A percentile compares a stretch with the other conserved stretches of the same genome.
Evolutionary conservation across 2,329 filamentous ascomycete genomes (phyloP).

Genomic region (Talaromyces sp.): DNA sequence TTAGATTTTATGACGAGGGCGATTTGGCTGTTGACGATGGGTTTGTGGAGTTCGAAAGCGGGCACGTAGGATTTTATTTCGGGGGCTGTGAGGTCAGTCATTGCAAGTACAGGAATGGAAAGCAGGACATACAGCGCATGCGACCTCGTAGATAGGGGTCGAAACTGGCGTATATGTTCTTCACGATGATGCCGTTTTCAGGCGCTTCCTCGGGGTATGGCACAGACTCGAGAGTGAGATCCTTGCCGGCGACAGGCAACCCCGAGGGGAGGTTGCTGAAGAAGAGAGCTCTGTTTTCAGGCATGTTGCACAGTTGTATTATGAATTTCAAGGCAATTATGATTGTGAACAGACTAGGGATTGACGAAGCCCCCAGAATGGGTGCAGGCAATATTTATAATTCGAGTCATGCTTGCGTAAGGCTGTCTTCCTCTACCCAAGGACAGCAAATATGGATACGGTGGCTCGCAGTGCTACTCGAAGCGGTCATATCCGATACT

Average conservation of each 20-base stretch:
- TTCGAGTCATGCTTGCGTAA: neutral
- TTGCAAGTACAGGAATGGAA: neutral
- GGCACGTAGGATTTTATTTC: conserved; percentile 64
- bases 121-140: conserved; percentile 58
- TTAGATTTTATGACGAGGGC: conserved; percentile 69
- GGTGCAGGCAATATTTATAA: neutral
- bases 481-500: neutral
- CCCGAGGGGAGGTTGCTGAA: conserved; percentile 68
- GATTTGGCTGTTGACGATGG: conserved; percentile 63
- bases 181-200: conserved; percentile 64
- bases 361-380: neutral
- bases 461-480: neutral
- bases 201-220: conserved; percentile 41
- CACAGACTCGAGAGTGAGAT: conserved; percentile 62
- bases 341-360: neutral
- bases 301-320: conserved; percentile 1
- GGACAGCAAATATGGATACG: conserved; percentile 1
- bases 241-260: conserved; percentile 65
- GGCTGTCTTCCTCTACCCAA: neutral
- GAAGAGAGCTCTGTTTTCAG: conserved; percentile 69
- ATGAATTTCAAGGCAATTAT: too few species aligned
- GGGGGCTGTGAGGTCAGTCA: conserved; percentile 30
- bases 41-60: conserved; percentile 58
- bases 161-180: conserved; percentile 71
- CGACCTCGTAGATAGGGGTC: conserved; percentile 82